Conservation (phyloP, 768 basidiomycete genomes). For the Amanita exitialis region DNA sequence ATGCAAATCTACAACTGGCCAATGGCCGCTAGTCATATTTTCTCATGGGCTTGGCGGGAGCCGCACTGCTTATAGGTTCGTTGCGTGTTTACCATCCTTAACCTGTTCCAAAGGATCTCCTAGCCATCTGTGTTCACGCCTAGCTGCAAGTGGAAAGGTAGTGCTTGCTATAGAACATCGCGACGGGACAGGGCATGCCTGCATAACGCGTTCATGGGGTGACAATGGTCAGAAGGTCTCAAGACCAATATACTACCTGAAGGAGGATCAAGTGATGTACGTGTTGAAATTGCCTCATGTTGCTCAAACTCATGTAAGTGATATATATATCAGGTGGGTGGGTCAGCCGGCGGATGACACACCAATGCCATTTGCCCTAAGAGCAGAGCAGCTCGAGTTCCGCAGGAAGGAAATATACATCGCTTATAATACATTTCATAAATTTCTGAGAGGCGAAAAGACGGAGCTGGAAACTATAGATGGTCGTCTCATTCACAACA, state of each 20-base stretch:
- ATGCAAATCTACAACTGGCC: slow-evolving; percentile 11
- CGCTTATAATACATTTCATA: slow-evolving; percentile 45
- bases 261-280: slow-evolving; percentile 46
- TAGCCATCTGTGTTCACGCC: slow-evolving; percentile 59
- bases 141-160: slow-evolving; percentile 73
- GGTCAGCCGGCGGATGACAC: slow-evolving; percentile 14
- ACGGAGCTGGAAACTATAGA: slow-evolving; percentile 29
- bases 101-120: background rate
- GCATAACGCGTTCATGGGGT: slow-evolving; percentile 26
- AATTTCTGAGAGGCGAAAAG: slow-evolving; percentile 33
- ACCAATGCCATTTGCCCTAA: slow-evolving; percentile 33
- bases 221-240: slow-evolving; percentile 16
- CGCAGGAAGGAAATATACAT: slow-evolving; percentile 62
- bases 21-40: slow-evolving; percentile 77
- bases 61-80: slow-evolving; percentile 57
- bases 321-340: slow-evolving; percentile 17
- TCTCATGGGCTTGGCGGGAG: slow-evolving; percentile 78
- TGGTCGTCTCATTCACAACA: slow-evolving; percentile 24
- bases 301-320: background rate
- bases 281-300: slow-evolving; percentile 11
- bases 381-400: slow-evolving; percentile 61
- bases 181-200: slow-evolving; percentile 64
- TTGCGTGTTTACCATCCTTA: background rate
- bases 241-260: slow-evolving; percentile 38
- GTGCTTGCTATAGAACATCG: slow-evolving; percentile 79